Evolutionary conservation across 1,284 basidiomycete species (phyloP), one percentile per base, ranked within the genome.

Genomic region (Taiwanofungus camphoratus): DNA sequence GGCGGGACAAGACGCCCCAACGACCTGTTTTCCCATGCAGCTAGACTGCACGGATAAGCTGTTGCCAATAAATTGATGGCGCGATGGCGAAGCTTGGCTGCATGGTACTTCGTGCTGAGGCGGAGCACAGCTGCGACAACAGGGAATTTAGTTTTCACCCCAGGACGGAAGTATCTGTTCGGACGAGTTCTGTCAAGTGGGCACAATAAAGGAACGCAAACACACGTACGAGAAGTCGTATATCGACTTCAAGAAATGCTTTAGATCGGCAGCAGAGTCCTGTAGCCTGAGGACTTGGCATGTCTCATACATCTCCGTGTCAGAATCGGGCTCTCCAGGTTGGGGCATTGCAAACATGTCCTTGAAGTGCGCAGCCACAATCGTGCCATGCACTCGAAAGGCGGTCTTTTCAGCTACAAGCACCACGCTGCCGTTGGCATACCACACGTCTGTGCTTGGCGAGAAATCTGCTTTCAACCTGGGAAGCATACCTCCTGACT

Each of bases 41-140:
- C 32, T 16, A 66, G 59, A 12, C 65, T 56, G 8, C 52, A 57
- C 3, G 68, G 68, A 49, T 67, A 69, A 7, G 62, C 61, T 13
- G 59, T 55, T 8, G 51, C 41, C 36, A 71, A 59, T 44, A 67
- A 62, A 6, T 51, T 45, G 26, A 70, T 54, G 4, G 68, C 67
- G 29, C 64, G 61, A 5, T 50, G 50, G 12, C 62, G 62, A 16
- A 71, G 64, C 31, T 59, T 60, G 31, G 51, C 51, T 4, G 68
- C 65, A 45, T 67, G 59, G 52, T 71, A 71, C 53, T 71, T 71
- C 19, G 63, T 60, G 40, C 58, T 60, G 39, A 71, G 56, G 4
- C 66, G 64, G 9, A 70, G 60, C n/a, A 71, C 54, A 12, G 60
- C 59, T n/a, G 63, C 56, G 9, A 66, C 57, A 31, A 64, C 58